These are phyloP conservation scores for Bocquillonia castaneifolia DNA, from an alignment of 441 rosid species.

Conservation along the genomic window DNA sequence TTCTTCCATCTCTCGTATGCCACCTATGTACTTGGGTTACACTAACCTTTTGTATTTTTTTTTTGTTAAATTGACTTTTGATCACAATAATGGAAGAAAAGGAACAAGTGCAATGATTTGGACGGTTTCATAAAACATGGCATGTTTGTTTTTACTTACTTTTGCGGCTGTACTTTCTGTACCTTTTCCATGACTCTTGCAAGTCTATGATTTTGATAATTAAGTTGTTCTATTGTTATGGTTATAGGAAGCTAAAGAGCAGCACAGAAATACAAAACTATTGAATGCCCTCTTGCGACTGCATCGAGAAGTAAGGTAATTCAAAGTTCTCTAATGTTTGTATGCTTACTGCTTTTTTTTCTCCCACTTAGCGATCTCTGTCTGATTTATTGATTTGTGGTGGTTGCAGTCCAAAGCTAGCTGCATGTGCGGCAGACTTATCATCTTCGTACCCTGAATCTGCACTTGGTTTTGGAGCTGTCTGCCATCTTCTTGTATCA, in stretches of 20 bases:
- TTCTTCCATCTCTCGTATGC: neutral
- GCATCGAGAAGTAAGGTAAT: constrained; percentile 92
- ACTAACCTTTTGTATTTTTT: neutral
- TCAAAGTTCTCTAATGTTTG: constrained; percentile 16
- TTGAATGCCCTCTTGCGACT: constrained; percentile 86
- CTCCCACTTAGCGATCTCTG: constrained; percentile 14
- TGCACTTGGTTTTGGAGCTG: constrained; percentile 94
- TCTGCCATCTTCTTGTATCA: constrained; percentile 88
- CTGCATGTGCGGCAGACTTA: constrained; percentile 90
- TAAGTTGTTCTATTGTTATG: constrained; percentile 22
- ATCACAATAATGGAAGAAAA: neutral
- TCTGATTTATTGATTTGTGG: constrained; percentile 13
- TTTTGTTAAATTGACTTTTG: neutral
- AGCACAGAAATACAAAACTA: constrained; percentile 82
- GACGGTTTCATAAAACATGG: neutral
- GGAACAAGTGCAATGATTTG: neutral
- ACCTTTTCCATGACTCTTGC: neutral
- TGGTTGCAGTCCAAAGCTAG: constrained; percentile 83
- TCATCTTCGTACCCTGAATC: constrained; percentile 82
- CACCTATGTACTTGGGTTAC: neutral
- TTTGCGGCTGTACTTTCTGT: neutral
- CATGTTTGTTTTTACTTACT: neutral
- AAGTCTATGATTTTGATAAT: constrained; percentile 12
- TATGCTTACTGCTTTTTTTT: constrained; percentile 12
- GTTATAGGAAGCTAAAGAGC: constrained; percentile 80